Conservation (phyloP, 2,329 filamentous ascomycete species). For the Chaetothyriales sp. region DNA sequence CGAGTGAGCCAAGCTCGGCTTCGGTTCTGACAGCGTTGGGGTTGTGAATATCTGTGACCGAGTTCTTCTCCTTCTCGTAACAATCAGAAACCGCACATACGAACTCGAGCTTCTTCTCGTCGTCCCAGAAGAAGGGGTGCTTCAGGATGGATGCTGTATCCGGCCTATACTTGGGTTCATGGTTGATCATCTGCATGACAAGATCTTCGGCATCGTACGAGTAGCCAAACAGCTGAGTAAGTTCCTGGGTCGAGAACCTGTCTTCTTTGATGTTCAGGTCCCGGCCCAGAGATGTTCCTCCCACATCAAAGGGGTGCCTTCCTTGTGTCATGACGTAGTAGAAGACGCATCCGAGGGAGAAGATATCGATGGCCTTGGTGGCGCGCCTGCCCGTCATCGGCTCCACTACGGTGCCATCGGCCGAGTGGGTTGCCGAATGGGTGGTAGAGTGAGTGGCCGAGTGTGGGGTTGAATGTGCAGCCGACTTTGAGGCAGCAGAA, state of each 20-base stretch:
- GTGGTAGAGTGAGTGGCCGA: constrained; percentile 21
- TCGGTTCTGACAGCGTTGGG: constrained; percentile 12
- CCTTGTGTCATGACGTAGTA: constrained; percentile 96
- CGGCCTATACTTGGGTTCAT: constrained; percentile 53
- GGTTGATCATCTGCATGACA: constrained; percentile 64
- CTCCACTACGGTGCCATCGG: constrained; percentile 40
- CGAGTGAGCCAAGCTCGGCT: constrained; percentile 12
- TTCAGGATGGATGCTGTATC: constrained; percentile 67
- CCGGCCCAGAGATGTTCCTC: constrained; percentile 74
- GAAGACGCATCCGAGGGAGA: constrained; percentile 93
- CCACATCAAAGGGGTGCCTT: constrained; percentile 83
- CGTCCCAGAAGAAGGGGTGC: constrained; percentile 92
- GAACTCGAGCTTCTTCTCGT: constrained; percentile 79
- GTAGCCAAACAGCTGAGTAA: constrained; percentile 62
- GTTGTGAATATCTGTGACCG: constrained; percentile 15
- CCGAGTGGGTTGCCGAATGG: constrained; percentile 24
- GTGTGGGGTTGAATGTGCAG: not conserved
- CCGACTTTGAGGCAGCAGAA: constrained; percentile 23
- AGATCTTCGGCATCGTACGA: constrained; percentile 78
- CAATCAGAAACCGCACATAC: constrained; percentile 95
- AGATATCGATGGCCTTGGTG: constrained; percentile 92
- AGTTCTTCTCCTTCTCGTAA: constrained; percentile 69
- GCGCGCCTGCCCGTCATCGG: constrained; percentile 57
- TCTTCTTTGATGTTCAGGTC: constrained; percentile 96
- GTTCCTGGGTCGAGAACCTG: constrained; percentile 55